Conservation (phyloP, 2,329 filamentous ascomycete species). For the Fusarium sp. region DNA sequence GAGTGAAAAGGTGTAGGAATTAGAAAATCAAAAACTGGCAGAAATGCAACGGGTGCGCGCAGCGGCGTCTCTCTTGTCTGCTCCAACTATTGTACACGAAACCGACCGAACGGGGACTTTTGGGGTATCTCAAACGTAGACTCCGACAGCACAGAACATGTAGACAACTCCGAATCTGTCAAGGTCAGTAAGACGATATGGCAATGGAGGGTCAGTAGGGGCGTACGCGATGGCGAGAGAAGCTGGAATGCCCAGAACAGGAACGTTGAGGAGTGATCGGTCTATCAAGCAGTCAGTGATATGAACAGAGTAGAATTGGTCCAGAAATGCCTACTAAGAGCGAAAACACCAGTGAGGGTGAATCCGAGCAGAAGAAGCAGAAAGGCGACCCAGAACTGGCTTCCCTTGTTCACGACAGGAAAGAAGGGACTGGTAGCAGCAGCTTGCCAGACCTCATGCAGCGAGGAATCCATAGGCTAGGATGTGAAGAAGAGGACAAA, state of each 20-base stretch:
- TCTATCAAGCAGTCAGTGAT: slow-evolving; percentile 65
- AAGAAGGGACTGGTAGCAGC: slow-evolving; percentile 87
- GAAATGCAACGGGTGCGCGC: slow-evolving; percentile 45
- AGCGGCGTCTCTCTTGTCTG: slow-evolving; percentile 47
- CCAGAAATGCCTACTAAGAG: slow-evolving; percentile 74
- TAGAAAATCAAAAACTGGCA: slow-evolving; percentile 36
- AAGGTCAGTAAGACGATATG: slow-evolving; percentile 31
- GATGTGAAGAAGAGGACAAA: slow-evolving; percentile 6
- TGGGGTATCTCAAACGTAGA: slow-evolving; percentile 85
- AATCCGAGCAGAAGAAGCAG: slow-evolving; percentile 78
- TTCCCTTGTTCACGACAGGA: slow-evolving; percentile 82
- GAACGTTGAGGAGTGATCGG: slow-evolving; percentile 81
- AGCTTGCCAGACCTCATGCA: slow-evolving; percentile 94
- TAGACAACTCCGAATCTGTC: slow-evolving; percentile 91
- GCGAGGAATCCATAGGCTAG: slow-evolving; percentile 79
- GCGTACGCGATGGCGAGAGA: slow-evolving; percentile 91
- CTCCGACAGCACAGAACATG: slow-evolving; percentile 98
- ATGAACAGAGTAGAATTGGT: neutral
- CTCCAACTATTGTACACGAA: slow-evolving; percentile 54
- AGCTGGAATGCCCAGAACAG: slow-evolving; percentile 84
- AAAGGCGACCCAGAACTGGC: slow-evolving; percentile 86
- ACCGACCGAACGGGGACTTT: slow-evolving; percentile 47
- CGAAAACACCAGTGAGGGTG: slow-evolving; percentile 81
- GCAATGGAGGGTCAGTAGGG: neutral
- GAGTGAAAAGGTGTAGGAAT: slow-evolving; percentile 13